These are phyloP conservation scores for Luffa aegyptiaca DNA, from an alignment of 306 rosid species.

Conservation along the genomic window DNA sequence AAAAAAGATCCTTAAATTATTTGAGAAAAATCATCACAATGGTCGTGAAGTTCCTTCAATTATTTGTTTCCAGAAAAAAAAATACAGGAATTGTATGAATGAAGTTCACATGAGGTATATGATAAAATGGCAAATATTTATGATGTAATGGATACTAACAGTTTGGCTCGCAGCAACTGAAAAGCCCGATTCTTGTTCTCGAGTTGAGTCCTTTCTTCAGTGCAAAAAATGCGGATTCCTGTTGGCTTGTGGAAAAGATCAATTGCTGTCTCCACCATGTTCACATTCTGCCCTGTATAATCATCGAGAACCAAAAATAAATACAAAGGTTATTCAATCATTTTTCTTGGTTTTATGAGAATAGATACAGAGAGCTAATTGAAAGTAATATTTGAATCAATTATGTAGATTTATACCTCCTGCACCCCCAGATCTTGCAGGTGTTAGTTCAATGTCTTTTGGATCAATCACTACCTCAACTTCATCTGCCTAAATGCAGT, in stretches of 20 bases:
- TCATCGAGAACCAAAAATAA: constrained; percentile 17
- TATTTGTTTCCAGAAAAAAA: not conserved
- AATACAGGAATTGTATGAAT: not conserved
- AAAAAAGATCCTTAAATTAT: not conserved
- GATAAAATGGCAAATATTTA: not conserved
- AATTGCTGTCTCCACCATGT: constrained; percentile 96
- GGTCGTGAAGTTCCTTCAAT: not conserved
- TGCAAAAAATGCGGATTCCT: constrained; percentile 96
- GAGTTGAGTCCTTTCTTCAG: constrained; percentile 93
- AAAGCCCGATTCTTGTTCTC: constrained; percentile 79
- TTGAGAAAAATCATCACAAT: not conserved
- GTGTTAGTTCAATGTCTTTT: constrained; percentile 85
- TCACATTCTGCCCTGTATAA: constrained; percentile 92
- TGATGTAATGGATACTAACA: constrained; percentile 40
- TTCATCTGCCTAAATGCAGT: constrained; percentile 73
- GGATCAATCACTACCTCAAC: constrained; percentile 91
- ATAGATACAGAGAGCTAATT: not conserved
- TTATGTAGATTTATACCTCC: constrained; percentile 56
- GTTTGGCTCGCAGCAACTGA: constrained; percentile 90
- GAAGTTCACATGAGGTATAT: not conserved
- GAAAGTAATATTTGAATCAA: not conserved
- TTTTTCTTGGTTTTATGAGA: not conserved
- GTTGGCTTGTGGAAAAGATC: constrained; percentile 96
- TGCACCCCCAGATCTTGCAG: constrained; percentile 98
- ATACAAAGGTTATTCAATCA: constrained; percentile 6